Percentiles rank a stretch among this genome's conserved stretches.
These are phyloP conservation scores for Calocybe gangraenosa DNA, from an alignment of 768 basidiomycete genomes.

Conservation along the genomic window DNA sequence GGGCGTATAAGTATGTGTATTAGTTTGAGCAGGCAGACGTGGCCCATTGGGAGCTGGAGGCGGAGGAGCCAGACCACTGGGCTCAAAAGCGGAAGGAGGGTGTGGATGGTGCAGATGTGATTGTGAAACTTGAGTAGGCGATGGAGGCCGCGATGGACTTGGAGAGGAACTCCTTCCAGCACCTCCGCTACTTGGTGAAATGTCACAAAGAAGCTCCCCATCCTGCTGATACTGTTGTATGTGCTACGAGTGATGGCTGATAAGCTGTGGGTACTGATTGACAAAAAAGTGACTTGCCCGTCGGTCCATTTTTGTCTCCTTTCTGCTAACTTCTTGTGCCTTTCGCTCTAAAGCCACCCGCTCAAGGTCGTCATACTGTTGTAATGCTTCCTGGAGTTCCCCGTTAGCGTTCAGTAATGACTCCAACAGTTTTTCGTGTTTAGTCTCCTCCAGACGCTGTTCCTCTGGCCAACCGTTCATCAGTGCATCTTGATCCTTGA, in stretches of 20 bases:
- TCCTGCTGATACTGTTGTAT: conserved; percentile 35
- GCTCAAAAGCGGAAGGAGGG: conserved; percentile 12
- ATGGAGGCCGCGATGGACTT: conserved; percentile 39
- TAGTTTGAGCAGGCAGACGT: conserved; percentile 49
- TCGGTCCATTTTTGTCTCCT: conserved; percentile 62
- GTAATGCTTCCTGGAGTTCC: conserved; percentile 61
- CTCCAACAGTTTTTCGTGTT: conserved; percentile 72
- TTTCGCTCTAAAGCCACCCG: conserved; percentile 61
- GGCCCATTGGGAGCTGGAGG: conserved; percentile 70
- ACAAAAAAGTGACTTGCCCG: too few relatives aligned
- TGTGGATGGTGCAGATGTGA: conserved; percentile 20
- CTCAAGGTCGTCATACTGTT: conserved; percentile 75
- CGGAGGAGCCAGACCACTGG: conserved; percentile 50
- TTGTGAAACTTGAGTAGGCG: conserved; percentile 29
- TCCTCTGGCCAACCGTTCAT: conserved; percentile 23
- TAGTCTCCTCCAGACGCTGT: conserved; percentile 42
- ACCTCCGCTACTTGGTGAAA: conserved; percentile 12
- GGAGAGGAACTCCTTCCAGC: conserved; percentile 34
- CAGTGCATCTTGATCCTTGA: conserved; percentile 21
- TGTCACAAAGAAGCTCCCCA: conserved; percentile 26
- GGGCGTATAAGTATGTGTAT: conserved; percentile 21
- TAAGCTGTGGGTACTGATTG: too few relatives aligned
- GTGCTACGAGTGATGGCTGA: conserved; percentile 17
- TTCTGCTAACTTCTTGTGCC: conserved; percentile 66
- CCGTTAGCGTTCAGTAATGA: conserved; percentile 72